Base-by-base conservation (phyloP, 2,329 filamentous ascomycete species). In the Colletotrichum trifolii region DNA sequence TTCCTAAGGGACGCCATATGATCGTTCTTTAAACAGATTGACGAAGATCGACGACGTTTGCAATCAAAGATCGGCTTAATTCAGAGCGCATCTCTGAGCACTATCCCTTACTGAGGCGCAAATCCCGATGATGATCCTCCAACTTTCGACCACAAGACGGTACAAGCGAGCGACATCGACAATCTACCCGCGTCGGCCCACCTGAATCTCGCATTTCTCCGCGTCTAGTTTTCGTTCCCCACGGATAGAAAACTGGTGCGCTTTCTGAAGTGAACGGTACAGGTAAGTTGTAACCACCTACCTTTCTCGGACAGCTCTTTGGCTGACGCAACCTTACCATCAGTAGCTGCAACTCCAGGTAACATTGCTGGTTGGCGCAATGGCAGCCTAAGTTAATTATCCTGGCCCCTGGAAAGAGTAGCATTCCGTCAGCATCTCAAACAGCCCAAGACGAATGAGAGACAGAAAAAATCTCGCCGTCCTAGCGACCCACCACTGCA, bases 131-230 rank as follows among this genome's bases (percentile, higher is more conserved):
- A 25, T 25, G 25, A 25, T 52, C 47, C 40, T 52, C 52, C 50
- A 52, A 40, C 33, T 47, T 53, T 46, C 40, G 25, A 25, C 25
- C 25, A 25, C 25, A 25, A 3, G 25, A 52, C 52, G 43, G 50
- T 45, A 62, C 53, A 53, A 43, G 36, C 25, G 17, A 46, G 43
- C 15, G 15, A 10, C 25, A 47, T 65, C 63, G 63, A 65, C 58
- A 63, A 65, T 65, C 63, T 65, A 65, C 52, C 63, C 63, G 63
- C 35, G 47, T 43, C 53, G 62, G 35, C 63, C 62, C 63, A 63
- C 63, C 63, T 65, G 63, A 65, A 65, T 65, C 63, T 65, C 52
- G 63, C 63, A 65, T 65, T 54, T 43, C 15, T 43, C 49, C 47
- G 60, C 59, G 56, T 34, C 25, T 15, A 52, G 52, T 48, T 48